Evolutionary conservation across 805 yeast species (phyloP).

Genomic region (Ogataea angusta): DNA sequence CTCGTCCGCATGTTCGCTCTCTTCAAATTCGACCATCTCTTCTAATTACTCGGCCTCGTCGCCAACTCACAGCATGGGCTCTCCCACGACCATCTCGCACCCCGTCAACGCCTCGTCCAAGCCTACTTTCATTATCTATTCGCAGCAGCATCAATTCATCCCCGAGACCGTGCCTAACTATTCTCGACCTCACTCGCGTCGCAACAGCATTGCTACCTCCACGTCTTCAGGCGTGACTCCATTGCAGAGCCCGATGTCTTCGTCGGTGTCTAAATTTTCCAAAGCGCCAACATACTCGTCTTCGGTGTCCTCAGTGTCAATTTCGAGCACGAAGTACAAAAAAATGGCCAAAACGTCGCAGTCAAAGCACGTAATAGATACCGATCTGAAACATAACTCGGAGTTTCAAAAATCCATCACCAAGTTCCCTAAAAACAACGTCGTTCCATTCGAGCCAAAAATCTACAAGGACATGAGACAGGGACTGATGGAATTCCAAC

Average conservation of each 20-base stretch:
- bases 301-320: conserved; percentile 1
- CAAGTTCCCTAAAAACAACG: conserved; percentile 31
- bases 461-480: conserved; percentile 29
- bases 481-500: conserved; percentile 34
- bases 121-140: conserved; percentile 17
- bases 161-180: not conserved
- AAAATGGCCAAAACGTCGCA: not conserved
- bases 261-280: conserved; percentile 21
- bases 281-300: conserved; percentile 17
- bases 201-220: conserved; percentile 6
- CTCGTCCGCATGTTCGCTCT: conserved; percentile 19
- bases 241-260: conserved; percentile 21
- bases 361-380: not conserved
- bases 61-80: conserved; percentile 11
- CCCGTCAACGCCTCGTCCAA: conserved; percentile 3
- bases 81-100: conserved; percentile 13
- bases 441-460: conserved; percentile 27
- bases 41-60: conserved; percentile 15
- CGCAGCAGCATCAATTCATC: conserved; percentile 5
- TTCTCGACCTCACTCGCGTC: conserved; percentile 1
- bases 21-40: conserved; percentile 21
- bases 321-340: conserved; percentile 1
- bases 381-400: conserved; percentile 18
- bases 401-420: conserved; percentile 30
- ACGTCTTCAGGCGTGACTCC: conserved; percentile 7